phyloP scores from a whole-genome alignment of 495 filamentous ascomycete species.

The Lichenothelia convexa region DNA sequence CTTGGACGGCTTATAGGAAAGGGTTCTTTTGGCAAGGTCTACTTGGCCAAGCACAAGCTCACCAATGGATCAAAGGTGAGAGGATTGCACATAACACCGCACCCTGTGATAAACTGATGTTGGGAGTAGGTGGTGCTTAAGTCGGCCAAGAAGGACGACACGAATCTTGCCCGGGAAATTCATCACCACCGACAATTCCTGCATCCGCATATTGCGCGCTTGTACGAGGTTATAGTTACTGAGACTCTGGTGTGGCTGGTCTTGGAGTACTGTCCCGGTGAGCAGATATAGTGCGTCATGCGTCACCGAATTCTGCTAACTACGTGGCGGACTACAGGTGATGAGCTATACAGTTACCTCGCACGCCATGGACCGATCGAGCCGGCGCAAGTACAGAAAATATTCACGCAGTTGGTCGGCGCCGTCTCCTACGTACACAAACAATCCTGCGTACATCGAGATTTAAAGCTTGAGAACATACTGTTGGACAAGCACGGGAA shows the following conservation, averaged over 20 bases:
- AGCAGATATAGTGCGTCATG: constrained; percentile 8
- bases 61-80: constrained; percentile 95
- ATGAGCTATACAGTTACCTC: constrained; percentile 93
- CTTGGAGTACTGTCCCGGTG: constrained; percentile 91
- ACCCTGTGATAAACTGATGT: constrained; percentile 4
- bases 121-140: constrained; percentile 75
- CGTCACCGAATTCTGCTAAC: neutral
- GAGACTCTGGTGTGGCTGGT: constrained; percentile 91
- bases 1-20: constrained; percentile 86
- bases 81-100: constrained; percentile 1
- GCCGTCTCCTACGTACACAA: constrained; percentile 92
- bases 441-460: constrained; percentile 89
- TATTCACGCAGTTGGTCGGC: constrained; percentile 89
- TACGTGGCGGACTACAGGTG: constrained; percentile 35
- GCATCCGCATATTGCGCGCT: constrained; percentile 87
- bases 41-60: constrained; percentile 89
- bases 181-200: constrained; percentile 96
- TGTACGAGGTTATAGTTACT: constrained; percentile 96
- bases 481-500: constrained; percentile 92
- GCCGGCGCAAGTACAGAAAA: constrained; percentile 78
- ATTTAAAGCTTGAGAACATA: constrained; percentile 94
- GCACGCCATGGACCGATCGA: constrained; percentile 69
- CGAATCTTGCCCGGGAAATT: constrained; percentile 90
- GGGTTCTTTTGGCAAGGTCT: constrained; percentile 95
- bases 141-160: constrained; percentile 87